Evolutionary conservation across 176 grass and related monocot species (phyloP).

Genomic region (Typha latifolia): DNA sequence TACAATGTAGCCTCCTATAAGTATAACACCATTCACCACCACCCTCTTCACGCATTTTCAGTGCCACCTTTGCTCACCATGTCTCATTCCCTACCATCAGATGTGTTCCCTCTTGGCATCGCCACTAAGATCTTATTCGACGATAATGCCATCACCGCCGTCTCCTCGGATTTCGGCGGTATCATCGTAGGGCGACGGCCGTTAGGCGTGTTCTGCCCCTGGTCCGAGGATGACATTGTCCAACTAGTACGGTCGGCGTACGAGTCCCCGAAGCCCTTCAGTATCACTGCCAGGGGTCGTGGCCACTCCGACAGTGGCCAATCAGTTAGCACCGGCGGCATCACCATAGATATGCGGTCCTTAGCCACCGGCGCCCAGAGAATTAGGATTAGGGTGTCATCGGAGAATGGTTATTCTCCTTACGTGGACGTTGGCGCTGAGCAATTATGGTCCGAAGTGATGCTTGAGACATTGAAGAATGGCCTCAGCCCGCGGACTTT

Average conservation of each 20-base stretch:
- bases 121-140: slow-evolving; percentile 16
- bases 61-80: background rate
- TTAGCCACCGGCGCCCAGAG: background rate
- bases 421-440: slow-evolving; percentile 15
- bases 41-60: no score
- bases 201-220: slow-evolving; percentile 1
- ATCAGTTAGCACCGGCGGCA: slow-evolving; percentile 3
- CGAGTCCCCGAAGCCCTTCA: background rate
- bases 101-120: slow-evolving; percentile 9
- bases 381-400: background rate
- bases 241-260: slow-evolving; percentile 28
- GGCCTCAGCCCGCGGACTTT: slow-evolving; percentile 6
- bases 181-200: slow-evolving; percentile 11
- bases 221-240: slow-evolving; percentile 33
- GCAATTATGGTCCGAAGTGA: slow-evolving; percentile 21
- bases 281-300: slow-evolving; percentile 2
- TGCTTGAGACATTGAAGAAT: background rate
- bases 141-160: background rate
- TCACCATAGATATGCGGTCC: slow-evolving; percentile 12
- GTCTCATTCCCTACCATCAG: background rate
- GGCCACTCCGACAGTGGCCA: slow-evolving; percentile 16
- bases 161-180: slow-evolving; percentile 40
- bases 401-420: no score
- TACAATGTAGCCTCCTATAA: no score
- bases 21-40: no score